Percentiles rank a stretch among this genome's conserved stretches.
Evolutionary conservation across 2,329 filamentous ascomycete species (phyloP).

Genomic region (Pleomassaria siparia): DNA sequence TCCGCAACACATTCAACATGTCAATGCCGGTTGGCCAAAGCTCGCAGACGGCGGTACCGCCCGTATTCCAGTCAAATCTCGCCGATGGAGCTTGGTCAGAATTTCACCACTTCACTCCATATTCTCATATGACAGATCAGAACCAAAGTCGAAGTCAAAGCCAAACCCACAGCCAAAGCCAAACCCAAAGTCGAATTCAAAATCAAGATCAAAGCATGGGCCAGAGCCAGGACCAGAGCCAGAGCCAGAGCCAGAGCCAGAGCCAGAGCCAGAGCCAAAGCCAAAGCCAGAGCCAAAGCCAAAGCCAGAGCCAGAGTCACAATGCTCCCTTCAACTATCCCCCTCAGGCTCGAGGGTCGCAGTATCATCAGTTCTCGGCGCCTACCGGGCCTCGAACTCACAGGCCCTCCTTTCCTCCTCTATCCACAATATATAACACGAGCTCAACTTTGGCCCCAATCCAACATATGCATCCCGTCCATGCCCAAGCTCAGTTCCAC

Average conservation of each 20-base stretch:
- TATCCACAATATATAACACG: constrained; percentile 19
- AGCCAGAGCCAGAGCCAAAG: constrained; percentile 11
- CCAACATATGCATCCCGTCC: no score
- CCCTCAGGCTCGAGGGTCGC: constrained; percentile 6
- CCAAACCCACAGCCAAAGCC: constrained; percentile 12
- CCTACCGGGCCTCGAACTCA: constrained; percentile 13
- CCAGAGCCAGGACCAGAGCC: no score
- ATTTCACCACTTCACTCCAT: constrained; percentile 6
- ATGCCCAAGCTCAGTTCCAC: constrained; percentile 2
- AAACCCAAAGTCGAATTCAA: constrained; percentile 14
- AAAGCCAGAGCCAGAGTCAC: constrained; percentile 8
- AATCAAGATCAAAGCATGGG: constrained; percentile 13
- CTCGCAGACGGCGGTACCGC: constrained; percentile 20
- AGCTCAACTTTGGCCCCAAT: constrained; percentile 9
- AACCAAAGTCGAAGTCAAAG: constrained; percentile 13
- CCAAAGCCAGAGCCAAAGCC: constrained; percentile 16
- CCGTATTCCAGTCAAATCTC: constrained; percentile 17
- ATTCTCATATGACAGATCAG: no score
- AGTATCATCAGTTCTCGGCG: constrained; percentile 10
- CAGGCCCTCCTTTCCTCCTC: constrained; percentile 7
- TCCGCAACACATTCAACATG: constrained; percentile 12
- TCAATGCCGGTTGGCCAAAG: constrained; percentile 18
- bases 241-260: constrained; percentile 14
- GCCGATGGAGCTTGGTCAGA: constrained; percentile 10
- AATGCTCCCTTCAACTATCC: constrained; percentile 10